phyloP scores from a whole-genome alignment of 78 protist species.

The Parvularia atlantis region DNA sequence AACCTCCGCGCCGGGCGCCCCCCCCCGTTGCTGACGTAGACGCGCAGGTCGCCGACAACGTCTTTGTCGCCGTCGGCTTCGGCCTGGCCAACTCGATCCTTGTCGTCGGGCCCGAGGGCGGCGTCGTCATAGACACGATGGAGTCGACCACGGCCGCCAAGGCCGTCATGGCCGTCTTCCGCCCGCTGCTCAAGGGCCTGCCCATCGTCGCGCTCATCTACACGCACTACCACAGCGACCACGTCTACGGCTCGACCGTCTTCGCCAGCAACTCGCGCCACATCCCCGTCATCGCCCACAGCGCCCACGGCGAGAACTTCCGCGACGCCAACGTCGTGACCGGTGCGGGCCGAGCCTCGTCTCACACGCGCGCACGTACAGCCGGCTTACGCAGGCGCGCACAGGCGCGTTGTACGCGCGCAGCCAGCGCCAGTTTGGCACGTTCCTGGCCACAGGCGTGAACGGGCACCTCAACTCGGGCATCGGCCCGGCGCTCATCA shows the following conservation, averaged over 20 bases:
- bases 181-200: neutral
- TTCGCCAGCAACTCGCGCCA: no score
- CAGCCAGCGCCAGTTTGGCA: no score
- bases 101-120: neutral
- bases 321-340: neutral
- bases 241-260: neutral
- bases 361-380: no score
- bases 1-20: no score
- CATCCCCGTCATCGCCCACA: neutral
- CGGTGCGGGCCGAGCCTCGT: neutral
- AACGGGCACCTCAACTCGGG: no score
- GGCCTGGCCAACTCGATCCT: constrained; percentile 7
- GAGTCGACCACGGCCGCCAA: neutral
- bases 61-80: constrained; percentile 13
- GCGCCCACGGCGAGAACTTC: neutral
- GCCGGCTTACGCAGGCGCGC: neutral
- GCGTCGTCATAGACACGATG: neutral
- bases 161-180: neutral
- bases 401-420: neutral
- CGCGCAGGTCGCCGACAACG: no score
- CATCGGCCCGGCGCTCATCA: no score
- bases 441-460: no score
- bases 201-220: neutral
- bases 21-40: no score
- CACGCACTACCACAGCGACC: constrained; percentile 13